Percentiles rank a stretch among this genome's conserved stretches.
These are phyloP conservation scores for Zoysia japonica DNA, from an alignment of 176 grass and related monocot species.

Conservation along the genomic window DNA sequence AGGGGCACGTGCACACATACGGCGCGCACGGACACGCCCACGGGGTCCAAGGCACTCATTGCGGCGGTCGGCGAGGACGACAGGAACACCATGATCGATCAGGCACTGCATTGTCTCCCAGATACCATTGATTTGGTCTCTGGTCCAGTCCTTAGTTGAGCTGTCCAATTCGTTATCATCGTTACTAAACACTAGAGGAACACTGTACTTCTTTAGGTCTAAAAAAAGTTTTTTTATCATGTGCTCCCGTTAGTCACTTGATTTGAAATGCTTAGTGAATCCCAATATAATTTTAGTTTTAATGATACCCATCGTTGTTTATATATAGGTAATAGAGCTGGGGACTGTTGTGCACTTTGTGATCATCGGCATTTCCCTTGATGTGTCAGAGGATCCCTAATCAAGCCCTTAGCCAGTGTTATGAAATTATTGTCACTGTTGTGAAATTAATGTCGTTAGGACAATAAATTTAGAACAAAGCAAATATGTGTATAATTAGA, in stretches of 20 bases:
- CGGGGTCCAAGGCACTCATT: slow-evolving; percentile 33
- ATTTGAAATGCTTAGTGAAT: not conserved
- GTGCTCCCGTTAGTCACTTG: not conserved
- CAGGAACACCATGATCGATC: slow-evolving; percentile 9
- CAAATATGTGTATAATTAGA: too few relatives aligned
- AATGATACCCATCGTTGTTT: not conserved
- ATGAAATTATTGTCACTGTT: too few relatives aligned
- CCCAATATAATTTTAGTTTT: too few relatives aligned
- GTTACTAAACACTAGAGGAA: too few relatives aligned
- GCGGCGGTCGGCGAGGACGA: slow-evolving; percentile 34
- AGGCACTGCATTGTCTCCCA: slow-evolving; percentile 53
- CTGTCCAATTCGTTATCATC: too few relatives aligned
- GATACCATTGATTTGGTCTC: slow-evolving; percentile 1
- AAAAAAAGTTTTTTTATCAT: not conserved
- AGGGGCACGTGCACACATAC: slow-evolving; percentile 47
- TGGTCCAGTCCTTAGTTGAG: too few relatives aligned
- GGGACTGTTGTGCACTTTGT: slow-evolving; percentile 83
- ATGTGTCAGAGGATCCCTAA: slow-evolving; percentile 45
- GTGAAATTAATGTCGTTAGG: too few relatives aligned
- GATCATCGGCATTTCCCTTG: slow-evolving; percentile 79
- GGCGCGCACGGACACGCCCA: slow-evolving; percentile 57
- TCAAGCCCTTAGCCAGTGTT: slow-evolving; percentile 41
- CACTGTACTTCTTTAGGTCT: too few relatives aligned
- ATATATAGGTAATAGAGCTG: slow-evolving; percentile 58
- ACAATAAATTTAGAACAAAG: too few relatives aligned